These are phyloP conservation scores for Oryza glumipatula DNA, from an alignment of 176 grass and related monocot species.

Conservation along the genomic window DNA sequence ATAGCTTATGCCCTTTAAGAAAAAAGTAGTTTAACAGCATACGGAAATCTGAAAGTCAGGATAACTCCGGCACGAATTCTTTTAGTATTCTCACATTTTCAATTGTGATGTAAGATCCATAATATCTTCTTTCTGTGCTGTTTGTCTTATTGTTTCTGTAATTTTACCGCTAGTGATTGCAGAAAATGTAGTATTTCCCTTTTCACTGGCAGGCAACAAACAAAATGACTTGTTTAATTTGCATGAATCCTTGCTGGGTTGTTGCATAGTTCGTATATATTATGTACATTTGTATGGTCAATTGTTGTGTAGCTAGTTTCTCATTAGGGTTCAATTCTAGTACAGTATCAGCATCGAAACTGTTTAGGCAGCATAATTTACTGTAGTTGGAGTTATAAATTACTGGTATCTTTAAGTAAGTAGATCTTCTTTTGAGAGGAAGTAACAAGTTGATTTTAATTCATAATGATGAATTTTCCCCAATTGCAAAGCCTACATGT, in stretches of 20 bases:
- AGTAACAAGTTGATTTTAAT: not conserved
- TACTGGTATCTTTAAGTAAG: not conserved
- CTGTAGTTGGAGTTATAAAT: slow-evolving; percentile 1
- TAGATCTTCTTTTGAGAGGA: not conserved
- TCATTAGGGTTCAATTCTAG: not conserved
- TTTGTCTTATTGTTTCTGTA: not conserved
- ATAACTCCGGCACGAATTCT: not conserved
- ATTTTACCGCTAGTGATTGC: slow-evolving; percentile 11
- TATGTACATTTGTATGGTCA: not conserved
- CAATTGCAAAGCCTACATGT: not conserved
- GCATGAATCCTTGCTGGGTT: not conserved
- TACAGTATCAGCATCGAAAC: not conserved
- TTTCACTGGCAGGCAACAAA: not conserved
- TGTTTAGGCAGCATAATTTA: not conserved
- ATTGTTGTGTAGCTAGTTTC: not conserved
- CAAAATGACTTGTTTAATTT: not conserved
- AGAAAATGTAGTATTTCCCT: slow-evolving; percentile 26
- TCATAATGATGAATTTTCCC: not conserved
- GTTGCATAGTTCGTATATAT: not conserved
- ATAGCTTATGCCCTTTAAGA: not conserved
- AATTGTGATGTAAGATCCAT: not conserved
- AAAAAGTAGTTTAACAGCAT: not conserved
- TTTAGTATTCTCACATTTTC: not conserved
- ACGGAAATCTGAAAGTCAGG: not conserved
- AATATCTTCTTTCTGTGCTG: not conserved